A percentile compares a stretch with the other conserved stretches of the same genome.
phyloP scores from a whole-genome alignment of 2,329 filamentous ascomycete species.

The Alternaria postmessia region DNA sequence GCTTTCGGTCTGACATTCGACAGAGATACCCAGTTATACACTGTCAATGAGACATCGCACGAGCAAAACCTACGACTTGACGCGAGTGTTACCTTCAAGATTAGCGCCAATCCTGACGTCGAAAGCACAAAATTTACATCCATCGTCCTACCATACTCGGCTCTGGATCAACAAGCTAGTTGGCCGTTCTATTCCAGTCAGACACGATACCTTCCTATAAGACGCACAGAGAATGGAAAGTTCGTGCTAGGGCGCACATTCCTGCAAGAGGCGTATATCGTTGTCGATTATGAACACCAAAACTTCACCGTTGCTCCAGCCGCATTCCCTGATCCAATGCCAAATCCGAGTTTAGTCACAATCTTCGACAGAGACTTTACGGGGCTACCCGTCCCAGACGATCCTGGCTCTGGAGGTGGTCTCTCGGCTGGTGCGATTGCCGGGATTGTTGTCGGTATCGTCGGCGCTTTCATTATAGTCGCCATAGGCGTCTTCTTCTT shows the following conservation, averaged over 20 bases:
- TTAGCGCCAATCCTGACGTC: constrained; percentile 18
- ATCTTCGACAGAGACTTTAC: constrained; percentile 36
- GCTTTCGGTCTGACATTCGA: constrained; percentile 50
- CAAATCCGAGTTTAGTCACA: constrained; percentile 24
- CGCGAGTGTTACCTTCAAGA: constrained; percentile 37
- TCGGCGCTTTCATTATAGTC: constrained; percentile 33
- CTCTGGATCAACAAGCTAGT: constrained; percentile 33
- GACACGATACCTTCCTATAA: constrained; percentile 44
- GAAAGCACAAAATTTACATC: constrained; percentile 19
- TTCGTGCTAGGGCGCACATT: constrained; percentile 47
- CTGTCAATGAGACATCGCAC: constrained; percentile 40
- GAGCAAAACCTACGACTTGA: constrained; percentile 34
- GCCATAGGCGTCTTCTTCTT: constrained; percentile 39
- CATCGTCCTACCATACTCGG: constrained; percentile 41
- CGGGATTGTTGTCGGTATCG: constrained; percentile 46
- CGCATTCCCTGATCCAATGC: constrained; percentile 31
- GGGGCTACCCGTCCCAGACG: constrained; percentile 1
- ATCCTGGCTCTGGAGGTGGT: constrained; percentile 12
- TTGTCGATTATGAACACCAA: constrained; percentile 48
- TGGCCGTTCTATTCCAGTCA: constrained; percentile 19
- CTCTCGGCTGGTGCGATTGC: constrained; percentile 43
- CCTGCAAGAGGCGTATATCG: constrained; percentile 49
- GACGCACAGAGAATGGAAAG: constrained; percentile 30
- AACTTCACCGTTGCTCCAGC: constrained; percentile 47
- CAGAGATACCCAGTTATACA: constrained; percentile 42